Base-by-base conservation (phyloP, 805 yeast genomes). In the Yamadazyma philogaea region DNA sequence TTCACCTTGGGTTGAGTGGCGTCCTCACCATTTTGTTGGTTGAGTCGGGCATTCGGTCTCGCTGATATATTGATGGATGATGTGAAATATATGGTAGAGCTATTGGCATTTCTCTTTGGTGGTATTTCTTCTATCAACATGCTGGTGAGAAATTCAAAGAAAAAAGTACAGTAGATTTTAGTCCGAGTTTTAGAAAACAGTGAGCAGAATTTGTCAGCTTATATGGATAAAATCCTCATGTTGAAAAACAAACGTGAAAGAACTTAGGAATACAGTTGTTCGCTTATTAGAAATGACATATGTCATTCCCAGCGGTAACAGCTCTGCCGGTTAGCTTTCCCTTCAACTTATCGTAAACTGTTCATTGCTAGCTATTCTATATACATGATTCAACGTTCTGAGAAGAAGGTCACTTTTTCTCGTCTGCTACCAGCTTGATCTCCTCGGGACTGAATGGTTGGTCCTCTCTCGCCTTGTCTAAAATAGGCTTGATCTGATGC, bases 391-490 rank as follows among this genome's bases (percentile, higher is more conserved):
- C n/a, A n/a, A n/a, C n/a, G n/a, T n/a, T 27, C 16, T 27, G 2
- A n/a, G 7, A 26, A 19, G 12, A n/a, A 15, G 16, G 14, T 26
- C 36, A 42, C 44, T 44, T 42, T 22, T 42, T 35, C 22, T 14
- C 34, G 33, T 52, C 49, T 11, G 28, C 31, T 4, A 27, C 19
- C 32, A 11, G 17, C 24, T 41, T 40, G 16, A 65, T 56, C 46
- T 62, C 68, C 39, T 64, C 68, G 10, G 59, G 46, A 16, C 60
- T 51, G 54, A 89, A 89, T 1, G 96, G 96, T 20, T 91, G 91
- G 51, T 89, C 96, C 47, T 84, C 82, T 51, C 95, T 75, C 0
- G 96, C 96, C 49, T 88, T 90, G 50, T 88, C 95, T 42, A 89
- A 68, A 77, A 86, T 84, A 4, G 88, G 84, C 56, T 84, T 77